Percentiles rank a stretch among this genome's conserved stretches.
These are phyloP conservation scores for Cytospora leucostoma DNA, from an alignment of 2,329 filamentous ascomycete species.

Conservation along the genomic window DNA sequence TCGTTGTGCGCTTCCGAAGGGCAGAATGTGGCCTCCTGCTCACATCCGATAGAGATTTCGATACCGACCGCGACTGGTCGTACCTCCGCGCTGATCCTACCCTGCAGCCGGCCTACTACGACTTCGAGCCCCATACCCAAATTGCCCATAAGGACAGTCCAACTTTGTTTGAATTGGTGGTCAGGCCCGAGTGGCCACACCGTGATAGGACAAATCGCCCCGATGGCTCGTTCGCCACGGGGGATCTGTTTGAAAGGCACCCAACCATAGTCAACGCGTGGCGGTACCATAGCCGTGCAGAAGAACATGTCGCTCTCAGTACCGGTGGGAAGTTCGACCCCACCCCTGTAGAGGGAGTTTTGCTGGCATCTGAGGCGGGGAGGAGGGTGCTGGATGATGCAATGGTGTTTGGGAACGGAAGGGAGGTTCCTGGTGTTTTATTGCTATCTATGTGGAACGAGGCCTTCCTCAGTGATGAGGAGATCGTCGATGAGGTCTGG, in stretches of 20 bases:
- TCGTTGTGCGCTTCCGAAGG: slow-evolving; percentile 65
- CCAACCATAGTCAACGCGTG: slow-evolving; percentile 54
- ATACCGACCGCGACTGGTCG: slow-evolving; percentile 59
- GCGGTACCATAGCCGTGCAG: slow-evolving; percentile 62
- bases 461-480: slow-evolving; percentile 32
- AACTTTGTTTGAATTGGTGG: slow-evolving; percentile 53
- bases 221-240: slow-evolving; percentile 63
- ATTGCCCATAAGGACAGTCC: slow-evolving; percentile 34
- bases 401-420: slow-evolving; percentile 62
- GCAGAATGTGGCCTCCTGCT: slow-evolving; percentile 68
- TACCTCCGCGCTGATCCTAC: slow-evolving; percentile 49
- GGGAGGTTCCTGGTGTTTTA: slow-evolving; percentile 57
- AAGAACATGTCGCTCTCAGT: slow-evolving; percentile 61
- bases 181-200: slow-evolving; percentile 59
- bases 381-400: slow-evolving; percentile 51
- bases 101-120: slow-evolving; percentile 37
- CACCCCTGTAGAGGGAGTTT: slow-evolving; percentile 57
- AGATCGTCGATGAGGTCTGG: slow-evolving; percentile 46
- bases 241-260: slow-evolving; percentile 63
- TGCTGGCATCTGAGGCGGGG: slow-evolving; percentile 43
- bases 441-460: slow-evolving; percentile 47
- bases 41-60: slow-evolving; percentile 60
- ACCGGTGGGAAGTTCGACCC: slow-evolving; percentile 73
- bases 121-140: slow-evolving; percentile 46
- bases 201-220: slow-evolving; percentile 58